Evolutionary conservation across 768 basidiomycete species (phyloP).

Genomic region (Boletus rubroflammeus): DNA sequence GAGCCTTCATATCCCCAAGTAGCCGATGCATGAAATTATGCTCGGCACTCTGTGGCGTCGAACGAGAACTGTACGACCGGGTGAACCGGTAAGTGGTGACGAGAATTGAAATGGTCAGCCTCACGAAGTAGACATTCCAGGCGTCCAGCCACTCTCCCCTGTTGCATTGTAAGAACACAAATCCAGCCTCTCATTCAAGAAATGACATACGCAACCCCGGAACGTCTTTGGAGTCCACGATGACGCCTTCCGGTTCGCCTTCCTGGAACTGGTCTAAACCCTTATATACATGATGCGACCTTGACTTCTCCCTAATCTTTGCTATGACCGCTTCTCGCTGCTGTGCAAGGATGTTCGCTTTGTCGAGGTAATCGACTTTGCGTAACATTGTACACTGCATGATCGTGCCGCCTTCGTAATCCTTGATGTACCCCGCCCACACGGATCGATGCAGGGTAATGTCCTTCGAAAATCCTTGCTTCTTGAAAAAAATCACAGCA

Average conservation of each 20-base stretch:
- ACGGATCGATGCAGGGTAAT: slow-evolving; percentile 85
- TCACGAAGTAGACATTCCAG: slow-evolving; percentile 72
- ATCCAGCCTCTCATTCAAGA: background rate
- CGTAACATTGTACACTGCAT: slow-evolving; percentile 98
- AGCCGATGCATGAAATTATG: slow-evolving; percentile 71
- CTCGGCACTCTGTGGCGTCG: slow-evolving; percentile 51
- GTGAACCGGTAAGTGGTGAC: background rate
- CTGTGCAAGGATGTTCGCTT: slow-evolving; percentile 63
- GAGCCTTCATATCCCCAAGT: slow-evolving; percentile 71
- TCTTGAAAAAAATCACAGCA: slow-evolving; percentile 98
- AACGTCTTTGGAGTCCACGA: slow-evolving; percentile 71
- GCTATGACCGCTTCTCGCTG: slow-evolving; percentile 88
- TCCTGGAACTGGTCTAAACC: slow-evolving; percentile 76
- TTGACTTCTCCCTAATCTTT: slow-evolving; percentile 85
- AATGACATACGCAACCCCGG: slow-evolving; percentile 74
- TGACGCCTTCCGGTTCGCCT: slow-evolving; percentile 47
- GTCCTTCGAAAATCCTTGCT: slow-evolving; percentile 98
- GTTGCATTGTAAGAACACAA: slow-evolving; percentile 9
- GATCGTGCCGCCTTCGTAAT: slow-evolving; percentile 98
- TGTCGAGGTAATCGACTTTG: slow-evolving; percentile 86
- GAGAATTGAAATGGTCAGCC: slow-evolving; percentile 21
- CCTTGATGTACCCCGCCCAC: slow-evolving; percentile 99
- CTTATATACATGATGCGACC: slow-evolving; percentile 79
- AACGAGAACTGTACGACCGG: slow-evolving; percentile 30
- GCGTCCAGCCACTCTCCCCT: slow-evolving; percentile 94